Conservation (phyloP, 306 rosid genomes). For the Carpinus viminea region DNA sequence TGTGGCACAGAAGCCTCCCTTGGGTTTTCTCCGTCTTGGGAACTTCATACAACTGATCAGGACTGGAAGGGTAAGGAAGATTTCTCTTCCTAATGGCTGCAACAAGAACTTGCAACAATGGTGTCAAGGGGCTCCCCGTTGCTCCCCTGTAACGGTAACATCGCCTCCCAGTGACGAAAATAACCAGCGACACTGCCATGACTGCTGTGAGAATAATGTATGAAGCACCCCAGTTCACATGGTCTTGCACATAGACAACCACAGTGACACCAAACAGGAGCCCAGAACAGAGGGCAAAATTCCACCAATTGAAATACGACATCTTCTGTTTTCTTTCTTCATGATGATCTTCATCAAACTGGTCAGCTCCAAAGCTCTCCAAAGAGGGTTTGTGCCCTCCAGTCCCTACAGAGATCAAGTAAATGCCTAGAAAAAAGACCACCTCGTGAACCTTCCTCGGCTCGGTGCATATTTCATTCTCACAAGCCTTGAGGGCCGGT, state of each 20-base stretch:
- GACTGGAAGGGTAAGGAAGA: slow-evolving; percentile 56
- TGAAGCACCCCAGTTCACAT: slow-evolving; percentile 73
- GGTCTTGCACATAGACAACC: slow-evolving; percentile 80
- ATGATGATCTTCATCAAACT: slow-evolving; percentile 72
- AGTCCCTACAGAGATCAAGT: slow-evolving; percentile 77
- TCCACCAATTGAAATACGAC: slow-evolving; percentile 99
- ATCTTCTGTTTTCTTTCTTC: slow-evolving; percentile 74
- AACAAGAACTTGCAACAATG: slow-evolving; percentile 81
- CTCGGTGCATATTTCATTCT: slow-evolving; percentile 36
- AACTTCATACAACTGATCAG: slow-evolving; percentile 58
- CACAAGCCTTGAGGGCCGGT: slow-evolving; percentile 75
- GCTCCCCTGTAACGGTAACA: slow-evolving; percentile 65
- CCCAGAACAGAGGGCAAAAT: slow-evolving; percentile 72
- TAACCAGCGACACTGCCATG: slow-evolving; percentile 66
- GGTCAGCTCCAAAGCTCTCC: slow-evolving; percentile 96
- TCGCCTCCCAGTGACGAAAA: slow-evolving; percentile 70
- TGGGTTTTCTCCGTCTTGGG: slow-evolving; percentile 35
- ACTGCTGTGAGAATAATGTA: slow-evolving; percentile 59
- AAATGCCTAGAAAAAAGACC: slow-evolving; percentile 71
- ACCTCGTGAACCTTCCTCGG: slow-evolving; percentile 72
- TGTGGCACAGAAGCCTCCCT: slow-evolving; percentile 67
- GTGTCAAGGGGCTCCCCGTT: slow-evolving; percentile 86
- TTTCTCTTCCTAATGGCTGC: slow-evolving; percentile 77
- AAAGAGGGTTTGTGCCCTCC: slow-evolving; percentile 92
- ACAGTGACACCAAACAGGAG: slow-evolving; percentile 78